phyloP scores from a whole-genome alignment of 306 rosid species.

The Lupinus albus region DNA sequence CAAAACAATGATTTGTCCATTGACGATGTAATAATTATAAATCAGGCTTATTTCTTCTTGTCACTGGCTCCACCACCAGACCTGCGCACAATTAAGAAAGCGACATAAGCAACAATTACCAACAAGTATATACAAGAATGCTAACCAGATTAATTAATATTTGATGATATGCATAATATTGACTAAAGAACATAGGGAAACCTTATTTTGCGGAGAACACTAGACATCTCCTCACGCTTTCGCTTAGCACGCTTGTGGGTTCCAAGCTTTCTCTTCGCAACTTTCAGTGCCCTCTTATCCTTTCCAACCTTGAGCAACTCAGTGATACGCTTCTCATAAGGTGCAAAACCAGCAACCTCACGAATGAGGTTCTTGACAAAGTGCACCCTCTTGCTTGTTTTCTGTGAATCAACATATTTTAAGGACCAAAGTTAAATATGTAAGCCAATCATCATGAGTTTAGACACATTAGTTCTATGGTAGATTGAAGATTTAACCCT shows the following conservation, averaged over 20 bases:
- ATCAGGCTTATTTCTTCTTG: conserved; percentile 62
- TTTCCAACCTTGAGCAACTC: conserved; percentile 98
- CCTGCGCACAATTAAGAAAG: conserved; percentile 46
- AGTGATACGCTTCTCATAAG: conserved; percentile 88
- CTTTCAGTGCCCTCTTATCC: conserved; percentile 84
- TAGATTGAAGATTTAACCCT: not conserved
- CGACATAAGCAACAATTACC: not conserved
- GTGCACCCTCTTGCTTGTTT: conserved; percentile 81
- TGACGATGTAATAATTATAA: not conserved
- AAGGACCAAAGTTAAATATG: not conserved
- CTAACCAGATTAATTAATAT: not conserved
- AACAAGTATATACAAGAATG: not conserved
- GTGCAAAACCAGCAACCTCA: conserved; percentile 91
- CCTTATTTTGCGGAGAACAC: conserved; percentile 88
- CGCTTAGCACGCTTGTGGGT: conserved; percentile 90
- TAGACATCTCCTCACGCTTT: conserved; percentile 96
- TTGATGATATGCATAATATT: not conserved
- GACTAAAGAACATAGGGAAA: conserved; percentile 17
- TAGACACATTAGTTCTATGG: not conserved
- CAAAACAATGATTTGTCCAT: conserved; percentile 6
- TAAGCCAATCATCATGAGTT: not conserved
- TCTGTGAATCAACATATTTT: conserved; percentile 46
- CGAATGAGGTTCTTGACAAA: conserved; percentile 77
- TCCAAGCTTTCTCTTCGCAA: conserved; percentile 82
- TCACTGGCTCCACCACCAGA: conserved; percentile 91